phyloP scores from a whole-genome alignment of 2,329 filamentous ascomycete genomes.

The Chrysosphaeria jannelii region DNA sequence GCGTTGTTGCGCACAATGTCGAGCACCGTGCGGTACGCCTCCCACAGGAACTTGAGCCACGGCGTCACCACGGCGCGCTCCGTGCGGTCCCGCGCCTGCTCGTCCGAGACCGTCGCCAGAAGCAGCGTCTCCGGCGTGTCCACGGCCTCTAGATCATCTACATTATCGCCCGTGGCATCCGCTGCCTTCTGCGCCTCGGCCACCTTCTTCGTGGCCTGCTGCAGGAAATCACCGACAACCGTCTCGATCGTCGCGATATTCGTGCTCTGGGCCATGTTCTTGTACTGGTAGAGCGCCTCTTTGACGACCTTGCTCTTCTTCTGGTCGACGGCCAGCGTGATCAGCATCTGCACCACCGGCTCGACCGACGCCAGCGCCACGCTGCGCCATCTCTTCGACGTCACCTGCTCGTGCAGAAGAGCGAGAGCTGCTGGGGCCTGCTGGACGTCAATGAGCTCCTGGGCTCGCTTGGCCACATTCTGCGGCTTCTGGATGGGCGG shows the following conservation, averaged over 20 bases:
- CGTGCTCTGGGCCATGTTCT: constrained; percentile 98
- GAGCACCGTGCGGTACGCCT: constrained; percentile 92
- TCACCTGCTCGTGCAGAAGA: constrained; percentile 96
- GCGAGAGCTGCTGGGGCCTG: constrained; percentile 78
- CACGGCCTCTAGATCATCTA: constrained; percentile 87
- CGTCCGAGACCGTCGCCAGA: constrained; percentile 86
- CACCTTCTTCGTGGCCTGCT: constrained; percentile 86
- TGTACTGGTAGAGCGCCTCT: constrained; percentile 97
- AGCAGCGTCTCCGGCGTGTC: constrained; percentile 97
- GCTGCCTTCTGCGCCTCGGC: constrained; percentile 87
- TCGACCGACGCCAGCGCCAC: constrained; percentile 86
- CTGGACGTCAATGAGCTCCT: constrained; percentile 94
- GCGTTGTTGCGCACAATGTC: constrained; percentile 99
- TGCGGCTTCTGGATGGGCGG: constrained; percentile 93
- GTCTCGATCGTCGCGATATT: constrained; percentile 95
- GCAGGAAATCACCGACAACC: constrained; percentile 93
- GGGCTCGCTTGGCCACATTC: constrained; percentile 94
- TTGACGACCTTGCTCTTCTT: constrained; percentile 97
- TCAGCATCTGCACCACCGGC: constrained; percentile 93
- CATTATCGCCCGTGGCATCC: constrained; percentile 43
- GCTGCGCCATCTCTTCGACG: constrained; percentile 91
- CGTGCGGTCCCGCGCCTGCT: constrained; percentile 89
- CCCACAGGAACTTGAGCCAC: constrained; percentile 98
- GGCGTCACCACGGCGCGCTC: constrained; percentile 95
- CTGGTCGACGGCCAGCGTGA: constrained; percentile 86